Base-by-base conservation (phyloP, 1,139 yeast genomes). In the Geotrichum restrictum region DNA sequence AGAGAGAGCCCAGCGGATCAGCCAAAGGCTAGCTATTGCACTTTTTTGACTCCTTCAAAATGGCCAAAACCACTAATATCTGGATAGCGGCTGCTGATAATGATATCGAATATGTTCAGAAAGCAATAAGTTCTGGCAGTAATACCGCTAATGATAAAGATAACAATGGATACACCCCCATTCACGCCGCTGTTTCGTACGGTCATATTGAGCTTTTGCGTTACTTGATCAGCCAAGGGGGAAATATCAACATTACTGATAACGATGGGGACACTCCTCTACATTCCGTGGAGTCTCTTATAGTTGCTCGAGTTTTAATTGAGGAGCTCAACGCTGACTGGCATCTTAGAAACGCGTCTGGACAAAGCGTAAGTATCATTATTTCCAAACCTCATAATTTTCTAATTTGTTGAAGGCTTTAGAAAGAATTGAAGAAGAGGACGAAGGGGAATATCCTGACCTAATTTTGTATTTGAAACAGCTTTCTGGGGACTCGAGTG, bases 41-140 rank as follows among this genome's bases (percentile, higher is more conserved):
- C 5, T 8, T 24, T 24, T 8, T 24, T 8, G 8, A 24, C 29
- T 24, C 8, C 8, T 24, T 24, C 29, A 8, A 24, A 24, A 54
- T 54, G 56, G 49, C 54, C n/a, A 45, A 48, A 40, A 36, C 43
- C 3, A 51, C 50, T 3, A 91, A 93, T 68, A 83, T 93, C 57
- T 93, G 98, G 98, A 82, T 87, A 10, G 96, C 97, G 8, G 94
- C 97, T 5, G 87, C 97, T 18, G 98, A 93, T 67, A 85, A 88
- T 62, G 80, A 84, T 58, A 59, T 77, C 1, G 77, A 74, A 3
- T 65, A 75, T 10, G 96, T 93, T 13, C 78, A 81, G 59, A 64
- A 75, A 10, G 74, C 75, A 54, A 69, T 93, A 13, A 71, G 69
- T 3, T 66, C 77, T 0, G 85, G 84, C 0, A 65, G 71, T 13